A percentile compares a stretch with the other conserved stretches of the same genome.
These are phyloP conservation scores for Hypoxylon rickii DNA, from an alignment of 495 filamentous ascomycete species.

Conservation along the genomic window DNA sequence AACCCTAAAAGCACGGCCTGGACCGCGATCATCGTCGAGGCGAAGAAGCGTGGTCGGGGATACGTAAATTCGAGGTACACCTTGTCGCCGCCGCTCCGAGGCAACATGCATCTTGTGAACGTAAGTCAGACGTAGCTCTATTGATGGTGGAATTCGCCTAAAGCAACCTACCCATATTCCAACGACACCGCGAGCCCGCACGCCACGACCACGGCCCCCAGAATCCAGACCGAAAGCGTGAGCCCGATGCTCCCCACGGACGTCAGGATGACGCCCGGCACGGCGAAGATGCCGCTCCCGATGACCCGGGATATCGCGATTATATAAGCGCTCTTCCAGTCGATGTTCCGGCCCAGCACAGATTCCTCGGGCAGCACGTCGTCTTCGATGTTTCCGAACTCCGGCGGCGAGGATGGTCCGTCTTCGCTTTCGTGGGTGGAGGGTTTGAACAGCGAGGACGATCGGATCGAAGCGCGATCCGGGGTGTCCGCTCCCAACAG, in stretches of 20 bases:
- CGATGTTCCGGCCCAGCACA: constrained; percentile 64
- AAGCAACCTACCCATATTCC: constrained; percentile 69
- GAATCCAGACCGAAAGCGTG: constrained; percentile 65
- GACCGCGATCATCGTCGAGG: constrained; percentile 67
- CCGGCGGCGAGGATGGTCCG: constrained; percentile 24
- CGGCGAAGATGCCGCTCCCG: constrained; percentile 77
- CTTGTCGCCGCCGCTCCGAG: constrained; percentile 71
- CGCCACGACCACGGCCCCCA: constrained; percentile 62
- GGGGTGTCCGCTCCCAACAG: constrained; percentile 15
- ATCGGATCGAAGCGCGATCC: constrained; percentile 15
- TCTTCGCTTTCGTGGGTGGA: constrained; percentile 23
- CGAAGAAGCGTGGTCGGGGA: constrained; percentile 68
- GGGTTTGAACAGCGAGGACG: constrained; percentile 14
- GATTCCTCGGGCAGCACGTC: constrained; percentile 68
- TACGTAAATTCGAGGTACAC: constrained; percentile 82
- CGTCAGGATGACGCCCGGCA: constrained; percentile 68
- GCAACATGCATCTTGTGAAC: constrained; percentile 55
- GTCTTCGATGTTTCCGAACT: constrained; percentile 50
- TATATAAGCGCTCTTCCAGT: constrained; percentile 72
- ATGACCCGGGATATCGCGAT: constrained; percentile 77
- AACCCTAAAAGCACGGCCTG: constrained; percentile 73
- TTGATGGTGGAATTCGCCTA: no score
- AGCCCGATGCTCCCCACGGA: constrained; percentile 71
- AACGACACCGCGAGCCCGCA: constrained; percentile 65
- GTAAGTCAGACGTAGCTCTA: no score